Evolutionary conservation across 2,329 filamentous ascomycete genomes (phyloP), one percentile per base, ranked within the genome.

Genomic region (Aspergillus sp.): DNA sequence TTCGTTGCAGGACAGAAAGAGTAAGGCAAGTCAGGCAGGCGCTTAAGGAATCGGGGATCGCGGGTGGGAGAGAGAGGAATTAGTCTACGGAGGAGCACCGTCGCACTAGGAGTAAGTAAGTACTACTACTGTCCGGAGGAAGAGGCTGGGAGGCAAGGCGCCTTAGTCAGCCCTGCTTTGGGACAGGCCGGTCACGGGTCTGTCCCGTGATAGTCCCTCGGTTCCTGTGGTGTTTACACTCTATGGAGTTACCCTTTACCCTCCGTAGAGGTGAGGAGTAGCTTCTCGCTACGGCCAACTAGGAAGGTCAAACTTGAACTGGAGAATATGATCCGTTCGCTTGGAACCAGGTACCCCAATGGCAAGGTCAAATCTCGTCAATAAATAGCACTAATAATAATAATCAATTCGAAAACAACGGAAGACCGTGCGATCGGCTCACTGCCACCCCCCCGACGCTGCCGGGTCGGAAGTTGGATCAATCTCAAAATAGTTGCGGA

Each of bases 401-500:
- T 5, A 22, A 52, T 22, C 24, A 52, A 36, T 22, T 16, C 14
- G 16, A 2, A 16, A 42, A 42, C 36, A 7, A 42, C 36, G 16
- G 12, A 52, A 52, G 26, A 52, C 50, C 50, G 50, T 32, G 36
- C 20, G 50, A 36, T 52, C 9, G 29, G 6, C 50, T 52, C 50
- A 36, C 50, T 32, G 29, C 29, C 29, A 52, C 36, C 50, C 50
- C 50, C 29, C 29, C 29, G 50, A 42, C 49, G 42, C 18, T 56
- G 12, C 54, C 49, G 20, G 47, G 36, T 46, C 42, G 39, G 36
- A 56, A 31, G 39, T 56, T 39, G 7, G 54, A 42, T 49, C 54
- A 59, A 59, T 56, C 57, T 26, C 24, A 31, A 59, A 46, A 50
- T 56, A 56, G 54, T 56, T 49, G 26, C 42, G 47, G 24, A 57